A percentile compares a stretch with the other conserved stretches of the same genome.
Evolutionary conservation across 1,284 basidiomycete genomes (phyloP).

Genomic region (Ganoderma lingzhi): DNA sequence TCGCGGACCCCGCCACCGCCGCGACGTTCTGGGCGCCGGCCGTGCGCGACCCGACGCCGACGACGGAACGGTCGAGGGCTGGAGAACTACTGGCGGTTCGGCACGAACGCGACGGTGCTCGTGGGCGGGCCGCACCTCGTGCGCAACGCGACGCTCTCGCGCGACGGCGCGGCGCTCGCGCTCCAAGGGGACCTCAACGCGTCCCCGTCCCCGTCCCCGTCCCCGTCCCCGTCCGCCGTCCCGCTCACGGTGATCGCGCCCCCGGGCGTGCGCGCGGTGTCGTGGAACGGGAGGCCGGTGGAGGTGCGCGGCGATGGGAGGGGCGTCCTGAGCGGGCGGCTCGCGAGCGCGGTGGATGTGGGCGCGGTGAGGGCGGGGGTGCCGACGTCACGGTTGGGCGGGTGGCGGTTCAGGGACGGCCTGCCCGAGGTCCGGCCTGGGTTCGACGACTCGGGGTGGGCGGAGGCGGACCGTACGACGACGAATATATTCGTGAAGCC

Average conservation of each 20-base stretch:
- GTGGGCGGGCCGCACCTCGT: constrained; percentile 65
- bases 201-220: constrained; percentile 17
- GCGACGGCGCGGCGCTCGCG: constrained; percentile 45
- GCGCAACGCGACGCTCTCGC: constrained; percentile 54
- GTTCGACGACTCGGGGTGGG: constrained; percentile 73
- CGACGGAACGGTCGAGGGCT: too few relatives aligned
- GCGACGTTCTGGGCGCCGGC: constrained; percentile 34
- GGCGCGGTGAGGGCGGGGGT: constrained; percentile 33
- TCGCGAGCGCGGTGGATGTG: constrained; percentile 27
- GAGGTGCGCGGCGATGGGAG: constrained; percentile 40
- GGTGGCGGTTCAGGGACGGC: constrained; percentile 77
- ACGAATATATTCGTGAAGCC: constrained; percentile 77
- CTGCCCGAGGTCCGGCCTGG: constrained; percentile 67
- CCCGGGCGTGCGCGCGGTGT: constrained; percentile 55
- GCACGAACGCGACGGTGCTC: constrained; percentile 58
- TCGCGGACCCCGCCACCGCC: constrained; percentile 67
- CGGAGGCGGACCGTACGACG: constrained; percentile 67
- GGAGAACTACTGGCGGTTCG: constrained; percentile 57
- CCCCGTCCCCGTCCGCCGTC: constrained; percentile 26
- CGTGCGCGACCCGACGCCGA: constrained; percentile 32
- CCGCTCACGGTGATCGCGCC: constrained; percentile 62
- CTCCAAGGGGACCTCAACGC: constrained; percentile 58
- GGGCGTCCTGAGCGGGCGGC: constrained; percentile 36
- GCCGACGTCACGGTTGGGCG: constrained; percentile 48
- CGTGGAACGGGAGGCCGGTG: constrained; percentile 74